phyloP scores from a whole-genome alignment of 768 basidiomycete genomes.

The Rhodotorula kratochvilovae region DNA sequence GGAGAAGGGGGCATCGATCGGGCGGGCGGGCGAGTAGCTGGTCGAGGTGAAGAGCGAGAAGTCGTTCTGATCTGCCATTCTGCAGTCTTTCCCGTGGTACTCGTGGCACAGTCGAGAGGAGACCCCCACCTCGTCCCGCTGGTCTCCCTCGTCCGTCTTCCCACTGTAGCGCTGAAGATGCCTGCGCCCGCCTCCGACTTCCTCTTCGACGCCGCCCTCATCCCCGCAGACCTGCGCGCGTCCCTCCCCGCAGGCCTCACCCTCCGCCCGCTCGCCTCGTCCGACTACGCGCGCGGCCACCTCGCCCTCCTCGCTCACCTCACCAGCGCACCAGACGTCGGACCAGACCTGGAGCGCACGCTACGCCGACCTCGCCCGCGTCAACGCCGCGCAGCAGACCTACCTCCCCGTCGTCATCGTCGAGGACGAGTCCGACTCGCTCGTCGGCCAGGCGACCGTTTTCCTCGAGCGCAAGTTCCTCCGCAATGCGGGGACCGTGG shows the following conservation, averaged over 20 bases:
- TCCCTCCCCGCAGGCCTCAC: constrained; percentile 14
- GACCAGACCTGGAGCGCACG: constrained; percentile 64
- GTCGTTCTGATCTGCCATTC: not conserved
- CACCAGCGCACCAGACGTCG: constrained; percentile 64
- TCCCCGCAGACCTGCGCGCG: not conserved
- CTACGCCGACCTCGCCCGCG: constrained; percentile 55
- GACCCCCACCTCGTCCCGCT: not conserved
- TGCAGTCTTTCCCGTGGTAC: too few species aligned
- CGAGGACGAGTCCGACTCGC: constrained; percentile 63
- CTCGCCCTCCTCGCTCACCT: constrained; percentile 73
- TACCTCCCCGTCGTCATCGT: constrained; percentile 86
- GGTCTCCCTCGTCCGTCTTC: not conserved
- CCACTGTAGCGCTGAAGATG: not conserved
- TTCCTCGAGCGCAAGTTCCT: constrained; percentile 94
- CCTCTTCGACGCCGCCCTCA: constrained; percentile 14
- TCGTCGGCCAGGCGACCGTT: constrained; percentile 77
- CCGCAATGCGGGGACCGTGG: constrained; percentile 74
- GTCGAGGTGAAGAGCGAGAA: constrained; percentile 1
- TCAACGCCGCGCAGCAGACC: constrained; percentile 49
- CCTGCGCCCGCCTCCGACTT: not conserved
- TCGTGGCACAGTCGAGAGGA: not conserved
- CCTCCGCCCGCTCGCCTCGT: constrained; percentile 79
- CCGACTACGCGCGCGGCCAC: constrained; percentile 77
- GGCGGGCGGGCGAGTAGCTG: not conserved
- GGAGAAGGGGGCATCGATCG: not conserved